phyloP scores from a whole-genome alignment of 495 filamentous ascomycete species.

The Hypoxylon trugodes region DNA sequence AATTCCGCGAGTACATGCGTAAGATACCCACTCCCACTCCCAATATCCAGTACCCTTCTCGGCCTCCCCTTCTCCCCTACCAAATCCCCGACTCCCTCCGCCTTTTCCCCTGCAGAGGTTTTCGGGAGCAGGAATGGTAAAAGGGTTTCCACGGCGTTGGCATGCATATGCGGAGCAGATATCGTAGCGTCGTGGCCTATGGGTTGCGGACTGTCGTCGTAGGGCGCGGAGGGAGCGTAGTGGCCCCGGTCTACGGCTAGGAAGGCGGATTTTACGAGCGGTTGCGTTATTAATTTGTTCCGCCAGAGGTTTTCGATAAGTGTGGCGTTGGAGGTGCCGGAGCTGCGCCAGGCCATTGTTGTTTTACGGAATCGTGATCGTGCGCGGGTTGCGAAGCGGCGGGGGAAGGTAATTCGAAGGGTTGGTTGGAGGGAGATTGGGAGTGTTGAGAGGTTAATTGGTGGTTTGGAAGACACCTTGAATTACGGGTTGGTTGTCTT shows the following conservation, averaged over 20 bases:
- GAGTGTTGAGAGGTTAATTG: constrained; percentile 3
- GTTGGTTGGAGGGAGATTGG: constrained; percentile 2
- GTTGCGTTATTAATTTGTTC: constrained; percentile 74
- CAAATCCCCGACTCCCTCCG: constrained; percentile 20
- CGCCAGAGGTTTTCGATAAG: constrained; percentile 81
- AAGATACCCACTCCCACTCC: constrained; percentile 89
- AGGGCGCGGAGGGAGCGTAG: constrained; percentile 73
- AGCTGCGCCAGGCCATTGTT: constrained; percentile 91
- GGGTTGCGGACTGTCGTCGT: constrained; percentile 88
- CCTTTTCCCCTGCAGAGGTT: constrained; percentile 40
- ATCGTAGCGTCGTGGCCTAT: constrained; percentile 93
- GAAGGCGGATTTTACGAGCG: constrained; percentile 80
- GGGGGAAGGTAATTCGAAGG: constrained; percentile 1
- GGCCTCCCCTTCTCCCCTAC: constrained; percentile 12
- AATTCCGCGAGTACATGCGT: constrained; percentile 89
- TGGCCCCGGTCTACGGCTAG: constrained; percentile 86
- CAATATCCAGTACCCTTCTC: constrained; percentile 80
- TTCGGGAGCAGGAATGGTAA: constrained; percentile 64
- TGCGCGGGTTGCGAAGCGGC: not conserved
- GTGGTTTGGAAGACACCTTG: constrained; percentile 23
- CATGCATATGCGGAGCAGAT: constrained; percentile 97
- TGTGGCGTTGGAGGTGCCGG: constrained; percentile 77
- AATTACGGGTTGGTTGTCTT: not conserved
- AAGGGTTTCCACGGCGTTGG: constrained; percentile 73
- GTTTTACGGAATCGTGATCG: not conserved